Evolutionary conservation across 495 filamentous ascomycete genomes (phyloP), one percentile per base, ranked within the genome.

Genomic region (Hypoxylon perforatum): DNA sequence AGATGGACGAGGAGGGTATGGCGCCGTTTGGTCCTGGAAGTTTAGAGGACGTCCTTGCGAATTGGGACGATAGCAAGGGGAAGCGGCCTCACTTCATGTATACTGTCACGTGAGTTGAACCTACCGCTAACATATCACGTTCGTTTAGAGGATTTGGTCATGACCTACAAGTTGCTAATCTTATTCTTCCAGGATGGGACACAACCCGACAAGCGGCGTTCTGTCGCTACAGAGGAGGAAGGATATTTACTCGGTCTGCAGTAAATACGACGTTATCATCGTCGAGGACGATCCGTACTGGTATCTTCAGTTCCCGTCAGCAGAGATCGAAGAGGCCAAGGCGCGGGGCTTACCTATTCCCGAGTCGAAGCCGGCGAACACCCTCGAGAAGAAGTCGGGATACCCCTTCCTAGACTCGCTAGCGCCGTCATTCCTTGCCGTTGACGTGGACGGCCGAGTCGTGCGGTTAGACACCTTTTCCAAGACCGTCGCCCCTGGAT

Each of bases 231-330:
- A 87, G 60, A 87, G 94, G 33, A 84, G 91, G 55, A 90, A 85
- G 61, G 88, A 91, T 48, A 85, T 97, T 45, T 97, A 97, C 75
- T 84, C 82, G 7, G 73, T 97, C 35, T 97, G 92, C 79, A 86
- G 86, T 66, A 86, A 87, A 68, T 95, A 92, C 76, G 93, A 98
- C 75, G 87, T 98, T 58, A 86, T 97, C 69, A 97, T 97, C 62
- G 80, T 96, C 65, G 94, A 98, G 77, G 94, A 98, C 72, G 93
- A 96, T 57, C 94, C 94, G 2, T 98, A 98, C 78, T 98, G 93
- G 92, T 94, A 95, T 72, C 84, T 98, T 11, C 94, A 97, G 71
- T 97, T 86, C 67, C 92, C 92, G 1, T 91, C 89, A 2, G 88
- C 88, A 4, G 79, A 81, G 35, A 15, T 64, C 39, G 77, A 77